Evolutionary conservation across 495 filamentous ascomycete species (phyloP).

Genomic region (Aspergillus campestris): DNA sequence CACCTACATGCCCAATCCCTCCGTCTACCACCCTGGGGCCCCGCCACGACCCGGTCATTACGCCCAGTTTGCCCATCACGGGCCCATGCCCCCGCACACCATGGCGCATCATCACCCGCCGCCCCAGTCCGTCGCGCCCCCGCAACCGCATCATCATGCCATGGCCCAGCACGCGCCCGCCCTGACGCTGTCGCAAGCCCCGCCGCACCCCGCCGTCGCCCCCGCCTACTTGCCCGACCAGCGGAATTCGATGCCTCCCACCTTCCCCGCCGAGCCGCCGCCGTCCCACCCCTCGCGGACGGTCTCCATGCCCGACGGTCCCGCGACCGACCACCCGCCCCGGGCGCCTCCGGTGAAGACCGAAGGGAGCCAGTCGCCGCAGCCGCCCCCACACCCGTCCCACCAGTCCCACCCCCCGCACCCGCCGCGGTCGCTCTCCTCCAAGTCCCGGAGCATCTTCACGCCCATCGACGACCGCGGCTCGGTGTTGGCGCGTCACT

Average conservation of each 20-base stretch:
- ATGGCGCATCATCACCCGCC: slow-evolving; percentile 24
- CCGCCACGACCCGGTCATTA: slow-evolving; percentile 40
- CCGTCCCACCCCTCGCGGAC: slow-evolving; percentile 37
- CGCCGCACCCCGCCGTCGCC: slow-evolving; percentile 21
- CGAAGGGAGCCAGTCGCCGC: slow-evolving; percentile 41
- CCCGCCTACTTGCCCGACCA: slow-evolving; percentile 64
- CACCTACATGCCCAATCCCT: slow-evolving; percentile 75
- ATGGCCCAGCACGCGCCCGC: slow-evolving; percentile 38
- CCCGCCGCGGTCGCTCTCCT: slow-evolving; percentile 54
- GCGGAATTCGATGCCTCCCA: slow-evolving; percentile 44
- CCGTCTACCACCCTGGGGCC: slow-evolving; percentile 74
- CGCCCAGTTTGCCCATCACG: slow-evolving; percentile 38
- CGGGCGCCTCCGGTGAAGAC: slow-evolving; percentile 21
- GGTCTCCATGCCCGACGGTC: slow-evolving; percentile 22
- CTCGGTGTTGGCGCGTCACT: slow-evolving; percentile 80
- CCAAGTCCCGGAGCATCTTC: slow-evolving; percentile 87
- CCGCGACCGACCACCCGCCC: slow-evolving; percentile 32
- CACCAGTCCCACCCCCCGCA: too few species aligned
- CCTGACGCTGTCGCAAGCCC: too few species aligned
- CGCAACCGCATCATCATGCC: slow-evolving; percentile 42
- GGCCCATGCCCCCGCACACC: slow-evolving; percentile 19
- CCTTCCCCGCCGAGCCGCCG: slow-evolving; percentile 37
- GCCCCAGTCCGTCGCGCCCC: slow-evolving; percentile 21
- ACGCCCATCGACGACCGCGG: slow-evolving; percentile 92
- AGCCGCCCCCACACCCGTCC: too few species aligned